Evolutionary conservation across 441 rosid genomes (phyloP).

Genomic region (Mallotus japonicus): DNA sequence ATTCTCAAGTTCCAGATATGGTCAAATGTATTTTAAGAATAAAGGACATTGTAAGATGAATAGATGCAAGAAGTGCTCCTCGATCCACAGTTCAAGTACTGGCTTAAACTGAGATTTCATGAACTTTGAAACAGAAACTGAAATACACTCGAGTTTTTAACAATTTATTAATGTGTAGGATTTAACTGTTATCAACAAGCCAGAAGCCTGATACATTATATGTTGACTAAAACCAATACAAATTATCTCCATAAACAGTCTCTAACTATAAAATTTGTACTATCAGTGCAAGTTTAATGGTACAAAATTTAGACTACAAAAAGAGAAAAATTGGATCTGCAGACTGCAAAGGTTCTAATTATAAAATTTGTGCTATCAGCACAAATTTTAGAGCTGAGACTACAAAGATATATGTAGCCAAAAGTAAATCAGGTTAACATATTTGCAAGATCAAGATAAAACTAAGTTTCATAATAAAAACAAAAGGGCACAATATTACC

Average conservation of each 20-base stretch:
- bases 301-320: neutral
- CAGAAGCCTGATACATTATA: neutral
- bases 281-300: neutral
- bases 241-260: neutral
- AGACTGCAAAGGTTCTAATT: too few relatives aligned
- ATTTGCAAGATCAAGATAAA: neutral
- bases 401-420: neutral
- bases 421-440: neutral
- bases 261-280: neutral
- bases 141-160: neutral
- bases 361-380: neutral
- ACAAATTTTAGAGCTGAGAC: neutral
- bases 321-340: too few relatives aligned
- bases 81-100: neutral
- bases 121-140: neutral
- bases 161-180: neutral
- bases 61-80: neutral
- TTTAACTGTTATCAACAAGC: neutral
- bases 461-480: neutral
- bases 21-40: neutral
- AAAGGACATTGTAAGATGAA: neutral
- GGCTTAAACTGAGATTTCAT: neutral
- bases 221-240: neutral
- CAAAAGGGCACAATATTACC: conserved; percentile 32
- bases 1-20: neutral